phyloP scores from a whole-genome alignment of 2,329 filamentous ascomycete genomes.

The Scytalidium lignicola region DNA sequence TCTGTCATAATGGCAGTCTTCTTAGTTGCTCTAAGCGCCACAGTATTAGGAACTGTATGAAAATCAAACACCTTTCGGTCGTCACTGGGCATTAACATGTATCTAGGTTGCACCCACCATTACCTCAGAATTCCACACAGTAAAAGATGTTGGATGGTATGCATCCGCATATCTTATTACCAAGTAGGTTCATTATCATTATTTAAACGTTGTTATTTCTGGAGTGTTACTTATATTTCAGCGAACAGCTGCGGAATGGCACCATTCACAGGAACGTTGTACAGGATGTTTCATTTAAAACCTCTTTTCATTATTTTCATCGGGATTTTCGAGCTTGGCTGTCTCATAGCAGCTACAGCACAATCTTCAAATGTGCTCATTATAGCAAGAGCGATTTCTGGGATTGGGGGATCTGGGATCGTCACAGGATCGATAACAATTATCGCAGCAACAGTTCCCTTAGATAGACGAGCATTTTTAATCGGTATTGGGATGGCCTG shows the following conservation, averaged over 20 bases:
- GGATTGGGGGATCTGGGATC: slow-evolving; percentile 46
- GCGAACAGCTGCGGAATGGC: slow-evolving; percentile 40
- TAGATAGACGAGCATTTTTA: slow-evolving; percentile 12
- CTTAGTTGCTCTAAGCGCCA: no score
- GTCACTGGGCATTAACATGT: background rate
- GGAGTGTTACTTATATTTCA: background rate
- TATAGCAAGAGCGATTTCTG: slow-evolving; percentile 47
- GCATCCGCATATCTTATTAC: slow-evolving; percentile 31
- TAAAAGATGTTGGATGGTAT: slow-evolving; percentile 31
- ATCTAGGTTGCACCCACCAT: slow-evolving; percentile 21
- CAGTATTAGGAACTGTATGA: no score
- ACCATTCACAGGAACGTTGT: slow-evolving; percentile 45
- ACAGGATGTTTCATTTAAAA: slow-evolving; percentile 33
- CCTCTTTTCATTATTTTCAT: slow-evolving; percentile 25
- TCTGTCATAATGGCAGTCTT: no score
- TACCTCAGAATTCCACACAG: slow-evolving; percentile 16
- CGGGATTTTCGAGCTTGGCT: slow-evolving; percentile 50
- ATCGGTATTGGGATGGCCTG: slow-evolving; percentile 16
- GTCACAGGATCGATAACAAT: slow-evolving; percentile 47
- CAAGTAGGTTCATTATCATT: no score
- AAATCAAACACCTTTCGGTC: no score
- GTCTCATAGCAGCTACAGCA: slow-evolving; percentile 46
- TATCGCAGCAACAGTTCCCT: slow-evolving; percentile 31
- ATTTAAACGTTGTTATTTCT: no score
- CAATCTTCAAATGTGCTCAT: slow-evolving; percentile 48